Conservation (phyloP, 1,139 yeast species). For the Kodamaea ohmeri region DNA sequence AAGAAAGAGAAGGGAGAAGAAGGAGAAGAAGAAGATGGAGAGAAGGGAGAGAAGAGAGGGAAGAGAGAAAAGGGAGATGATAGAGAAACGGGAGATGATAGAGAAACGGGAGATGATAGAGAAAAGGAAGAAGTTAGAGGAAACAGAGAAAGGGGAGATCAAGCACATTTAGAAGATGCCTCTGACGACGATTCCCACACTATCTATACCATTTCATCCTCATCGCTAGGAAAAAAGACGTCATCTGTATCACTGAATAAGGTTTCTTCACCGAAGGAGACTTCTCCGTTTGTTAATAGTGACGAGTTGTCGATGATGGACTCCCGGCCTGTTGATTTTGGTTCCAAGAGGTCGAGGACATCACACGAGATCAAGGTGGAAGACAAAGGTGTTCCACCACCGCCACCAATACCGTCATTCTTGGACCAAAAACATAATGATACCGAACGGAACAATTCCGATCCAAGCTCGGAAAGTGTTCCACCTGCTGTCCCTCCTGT, state of each 20-base stretch:
- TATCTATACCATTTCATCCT: background rate
- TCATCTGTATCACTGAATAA: background rate
- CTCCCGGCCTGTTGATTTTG: slow-evolving; percentile 12
- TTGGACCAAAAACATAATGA: background rate
- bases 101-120: background rate
- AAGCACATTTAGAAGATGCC: too few relatives aligned
- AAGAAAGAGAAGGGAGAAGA: slow-evolving; percentile 1
- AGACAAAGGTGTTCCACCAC: slow-evolving; percentile 12
- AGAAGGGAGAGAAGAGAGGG: background rate
- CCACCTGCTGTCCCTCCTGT: slow-evolving; percentile 17
- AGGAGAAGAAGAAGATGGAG: background rate
- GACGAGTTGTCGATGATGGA: slow-evolving; percentile 18
- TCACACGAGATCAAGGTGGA: slow-evolving; percentile 1
- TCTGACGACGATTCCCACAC: background rate
- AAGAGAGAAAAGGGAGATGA: background rate
- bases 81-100: background rate
- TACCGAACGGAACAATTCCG: background rate
- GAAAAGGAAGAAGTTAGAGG: background rate
- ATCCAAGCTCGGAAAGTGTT: background rate
- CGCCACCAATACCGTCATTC: slow-evolving; percentile 13
- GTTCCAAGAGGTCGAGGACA: too few relatives aligned
- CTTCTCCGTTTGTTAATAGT: slow-evolving; percentile 10
- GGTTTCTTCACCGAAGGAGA: background rate
- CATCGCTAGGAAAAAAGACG: too few relatives aligned
- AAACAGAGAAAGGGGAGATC: background rate